Conservation (phyloP, 352 stramenopile genomes). For the Globisporangium nodosum region DNA sequence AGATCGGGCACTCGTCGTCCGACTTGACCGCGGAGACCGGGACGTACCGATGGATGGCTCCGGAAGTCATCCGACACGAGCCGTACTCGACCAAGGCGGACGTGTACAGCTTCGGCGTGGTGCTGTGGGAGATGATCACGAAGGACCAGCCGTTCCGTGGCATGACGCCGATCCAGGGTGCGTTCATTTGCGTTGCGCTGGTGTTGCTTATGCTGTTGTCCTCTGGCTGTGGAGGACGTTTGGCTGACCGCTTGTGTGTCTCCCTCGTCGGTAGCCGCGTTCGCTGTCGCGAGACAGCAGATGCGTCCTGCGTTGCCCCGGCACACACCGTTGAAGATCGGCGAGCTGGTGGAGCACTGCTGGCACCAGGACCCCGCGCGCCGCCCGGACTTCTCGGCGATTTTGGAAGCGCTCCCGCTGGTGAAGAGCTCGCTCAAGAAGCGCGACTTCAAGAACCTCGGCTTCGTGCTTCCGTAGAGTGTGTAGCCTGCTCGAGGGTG, state of each 20-base stretch:
- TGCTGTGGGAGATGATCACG: constrained; percentile 82
- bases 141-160: constrained; percentile 83
- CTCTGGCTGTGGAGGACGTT: not conserved
- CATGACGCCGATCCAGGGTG: constrained; percentile 81
- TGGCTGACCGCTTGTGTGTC: constrained; percentile 2
- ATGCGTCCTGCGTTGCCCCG: constrained; percentile 81
- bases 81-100: constrained; percentile 94
- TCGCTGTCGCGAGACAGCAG: constrained; percentile 77
- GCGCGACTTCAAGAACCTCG: constrained; percentile 82
- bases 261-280: constrained; percentile 42
- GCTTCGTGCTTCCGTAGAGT: constrained; percentile 42
- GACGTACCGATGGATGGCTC: constrained; percentile 94
- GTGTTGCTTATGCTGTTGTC: not conserved
- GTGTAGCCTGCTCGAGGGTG: not conserved
- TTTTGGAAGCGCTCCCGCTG: constrained; percentile 72
- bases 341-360: constrained; percentile 76
- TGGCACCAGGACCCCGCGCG: constrained; percentile 78
- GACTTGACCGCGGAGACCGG: constrained; percentile 84
- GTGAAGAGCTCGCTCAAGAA: constrained; percentile 81
- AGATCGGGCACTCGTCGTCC: constrained; percentile 58
- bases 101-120: constrained; percentile 93
- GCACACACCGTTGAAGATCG: constrained; percentile 78
- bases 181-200: constrained; percentile 1
- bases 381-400: constrained; percentile 67
- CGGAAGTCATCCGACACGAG: constrained; percentile 91